These are phyloP conservation scores for Apophysomyces sp. DNA, from an alignment of 371 early-diverging fungal genomes.

Conservation along the genomic window DNA sequence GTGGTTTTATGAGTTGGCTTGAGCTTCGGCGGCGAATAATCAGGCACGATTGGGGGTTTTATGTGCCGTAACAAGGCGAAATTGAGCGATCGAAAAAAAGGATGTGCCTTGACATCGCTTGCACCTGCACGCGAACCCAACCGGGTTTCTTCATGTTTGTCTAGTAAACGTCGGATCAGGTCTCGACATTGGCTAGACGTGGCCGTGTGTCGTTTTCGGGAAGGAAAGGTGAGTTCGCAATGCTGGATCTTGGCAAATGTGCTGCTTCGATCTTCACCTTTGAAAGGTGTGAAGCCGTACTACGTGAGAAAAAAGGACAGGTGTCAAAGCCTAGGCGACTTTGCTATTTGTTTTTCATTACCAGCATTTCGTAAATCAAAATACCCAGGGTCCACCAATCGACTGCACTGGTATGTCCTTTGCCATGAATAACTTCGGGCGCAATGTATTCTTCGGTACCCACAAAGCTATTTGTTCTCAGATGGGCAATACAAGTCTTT, in stretches of 20 bases:
- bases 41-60: conserved; percentile 91
- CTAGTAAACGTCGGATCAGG: conserved; percentile 76
- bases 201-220: conserved; percentile 9
- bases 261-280: conserved; percentile 79
- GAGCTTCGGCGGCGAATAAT: conserved; percentile 28
- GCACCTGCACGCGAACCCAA: conserved; percentile 93
- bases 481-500: conserved; percentile 69
- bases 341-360: conserved; percentile 26
- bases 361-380: conserved; percentile 96
- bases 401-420: conserved; percentile 91
- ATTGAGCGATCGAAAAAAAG: conserved; percentile 89
- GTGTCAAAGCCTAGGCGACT: neutral
- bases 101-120: conserved; percentile 92
- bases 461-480: conserved; percentile 94
- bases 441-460: conserved; percentile 99
- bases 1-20: conserved; percentile 61
- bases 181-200: conserved; percentile 60
- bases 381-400: conserved; percentile 99
- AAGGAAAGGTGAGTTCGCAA: conserved; percentile 6
- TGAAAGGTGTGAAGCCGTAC: conserved; percentile 93
- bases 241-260: conserved; percentile 84
- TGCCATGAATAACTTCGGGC: conserved; percentile 91
- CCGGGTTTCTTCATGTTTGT: conserved; percentile 83
- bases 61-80: conserved; percentile 89
- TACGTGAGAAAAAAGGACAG: neutral